A percentile compares a stretch with the other conserved stretches of the same genome.
Evolutionary conservation across 257 asterid genomes (phyloP).

Genomic region (Leonotis leonurus): DNA sequence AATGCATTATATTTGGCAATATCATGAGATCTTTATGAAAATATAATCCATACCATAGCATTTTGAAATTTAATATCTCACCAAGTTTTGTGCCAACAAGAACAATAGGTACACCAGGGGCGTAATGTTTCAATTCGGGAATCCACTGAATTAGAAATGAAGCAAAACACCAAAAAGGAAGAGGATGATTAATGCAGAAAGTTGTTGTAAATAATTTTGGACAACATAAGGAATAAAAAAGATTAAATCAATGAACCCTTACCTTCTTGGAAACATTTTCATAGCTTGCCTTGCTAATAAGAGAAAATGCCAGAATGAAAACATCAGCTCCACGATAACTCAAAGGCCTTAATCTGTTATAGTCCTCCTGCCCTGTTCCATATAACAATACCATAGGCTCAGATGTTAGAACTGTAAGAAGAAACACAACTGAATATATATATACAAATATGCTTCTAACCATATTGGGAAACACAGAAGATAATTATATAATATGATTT

Average conservation of each 20-base stretch:
- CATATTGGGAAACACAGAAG: slow-evolving; percentile 8
- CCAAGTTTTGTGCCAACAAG: slow-evolving; percentile 83
- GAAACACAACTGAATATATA: too few species aligned
- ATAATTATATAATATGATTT: slow-evolving; percentile 3
- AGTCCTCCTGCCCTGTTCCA: slow-evolving; percentile 71
- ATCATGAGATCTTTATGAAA: neutral
- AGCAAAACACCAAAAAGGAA: neutral
- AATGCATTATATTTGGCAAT: neutral
- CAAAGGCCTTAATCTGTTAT: slow-evolving; percentile 67
- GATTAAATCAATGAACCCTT: neutral
- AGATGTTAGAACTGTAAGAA: too few species aligned
- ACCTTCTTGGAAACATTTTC: slow-evolving; percentile 78
- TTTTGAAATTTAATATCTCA: slow-evolving; percentile 23
- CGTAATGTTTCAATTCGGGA: slow-evolving; percentile 73
- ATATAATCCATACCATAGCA: slow-evolving; percentile 1
- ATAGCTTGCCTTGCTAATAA: slow-evolving; percentile 72
- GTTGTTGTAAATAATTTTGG: neutral
- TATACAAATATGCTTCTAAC: neutral
- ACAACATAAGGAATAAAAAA: slow-evolving; percentile 6
- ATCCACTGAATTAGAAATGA: slow-evolving; percentile 48
- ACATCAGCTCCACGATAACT: slow-evolving; percentile 86
- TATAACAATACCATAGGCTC: neutral
- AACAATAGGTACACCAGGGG: slow-evolving; percentile 74
- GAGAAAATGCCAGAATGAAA: slow-evolving; percentile 70
- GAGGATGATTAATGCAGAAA: neutral